A percentile compares a stretch with the other conserved stretches of the same genome.
phyloP scores from a whole-genome alignment of 2,329 filamentous ascomycete species.

The Hymenoscyphus infarciens region DNA sequence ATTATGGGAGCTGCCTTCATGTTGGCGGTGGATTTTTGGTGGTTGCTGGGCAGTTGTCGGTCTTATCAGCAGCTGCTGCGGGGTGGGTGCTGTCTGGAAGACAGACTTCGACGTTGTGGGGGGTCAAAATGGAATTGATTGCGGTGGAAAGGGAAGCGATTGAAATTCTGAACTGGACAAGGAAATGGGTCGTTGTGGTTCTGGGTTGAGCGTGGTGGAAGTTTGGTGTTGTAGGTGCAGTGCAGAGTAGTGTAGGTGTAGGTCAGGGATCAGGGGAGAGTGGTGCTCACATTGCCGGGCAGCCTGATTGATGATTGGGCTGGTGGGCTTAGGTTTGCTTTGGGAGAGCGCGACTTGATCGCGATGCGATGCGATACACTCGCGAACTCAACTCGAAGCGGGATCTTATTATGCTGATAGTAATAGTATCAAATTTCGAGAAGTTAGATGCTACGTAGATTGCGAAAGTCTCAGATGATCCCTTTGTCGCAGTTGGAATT shows the following conservation, averaged over 20 bases:
- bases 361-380: background rate
- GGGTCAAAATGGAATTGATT: background rate
- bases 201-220: no score
- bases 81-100: background rate
- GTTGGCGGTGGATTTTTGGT: slow-evolving; percentile 16
- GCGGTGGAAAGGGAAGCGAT: background rate
- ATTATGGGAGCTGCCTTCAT: slow-evolving; percentile 98
- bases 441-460: no score
- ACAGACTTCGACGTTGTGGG: background rate
- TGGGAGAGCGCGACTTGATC: background rate
- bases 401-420: no score
- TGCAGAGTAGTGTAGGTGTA: background rate
- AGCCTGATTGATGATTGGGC: background rate
- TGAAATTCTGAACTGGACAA: background rate
- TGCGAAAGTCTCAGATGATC: no score
- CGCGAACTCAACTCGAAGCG: background rate
- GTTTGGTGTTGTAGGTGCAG: background rate
- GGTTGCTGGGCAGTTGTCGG: background rate
- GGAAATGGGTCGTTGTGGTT: background rate
- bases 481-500: no score
- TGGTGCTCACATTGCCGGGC: background rate
- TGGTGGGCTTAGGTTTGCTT: no score
- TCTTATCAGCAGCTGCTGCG: slow-evolving; percentile 9
- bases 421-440: no score
- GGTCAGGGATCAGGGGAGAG: background rate